A percentile compares a stretch with the other conserved stretches of the same genome.
Evolutionary conservation across 2,329 filamentous ascomycete species (phyloP).

Genomic region (Ilyonectria sp.): DNA sequence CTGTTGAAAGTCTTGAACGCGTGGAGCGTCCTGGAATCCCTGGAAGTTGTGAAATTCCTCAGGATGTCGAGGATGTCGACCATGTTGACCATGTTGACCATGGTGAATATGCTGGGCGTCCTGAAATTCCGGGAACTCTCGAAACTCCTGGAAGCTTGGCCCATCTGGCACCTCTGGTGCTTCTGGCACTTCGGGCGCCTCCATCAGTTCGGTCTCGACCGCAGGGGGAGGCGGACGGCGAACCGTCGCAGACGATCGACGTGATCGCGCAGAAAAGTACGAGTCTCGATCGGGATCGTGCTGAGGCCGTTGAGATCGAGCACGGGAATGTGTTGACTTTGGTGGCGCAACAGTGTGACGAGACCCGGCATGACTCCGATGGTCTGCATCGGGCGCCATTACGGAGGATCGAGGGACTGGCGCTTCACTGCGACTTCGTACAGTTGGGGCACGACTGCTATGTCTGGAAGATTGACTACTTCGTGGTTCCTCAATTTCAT

Average conservation of each 20-base stretch:
- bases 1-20: background rate
- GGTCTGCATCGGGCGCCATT: slow-evolving; percentile 59
- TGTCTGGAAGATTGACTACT: slow-evolving; percentile 59
- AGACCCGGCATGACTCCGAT: slow-evolving; percentile 59
- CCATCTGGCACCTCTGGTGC: slow-evolving; percentile 34
- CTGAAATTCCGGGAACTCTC: slow-evolving; percentile 26
- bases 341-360: slow-evolving; percentile 51
- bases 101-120: background rate
- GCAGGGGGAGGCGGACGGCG: slow-evolving; percentile 45
- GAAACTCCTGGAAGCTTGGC: slow-evolving; percentile 24
- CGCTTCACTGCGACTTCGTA: slow-evolving; percentile 60
- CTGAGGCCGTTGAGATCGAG: slow-evolving; percentile 41
- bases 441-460: slow-evolving; percentile 45
- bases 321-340: slow-evolving; percentile 44
- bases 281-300: slow-evolving; percentile 58
- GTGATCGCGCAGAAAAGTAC: slow-evolving; percentile 60
- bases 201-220: slow-evolving; percentile 47
- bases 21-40: background rate
- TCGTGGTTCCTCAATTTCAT: slow-evolving; percentile 54
- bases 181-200: slow-evolving; percentile 38
- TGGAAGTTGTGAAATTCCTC: slow-evolving; percentile 3
- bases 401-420: slow-evolving; percentile 54
- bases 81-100: slow-evolving; percentile 19
- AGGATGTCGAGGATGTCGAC: slow-evolving; percentile 16
- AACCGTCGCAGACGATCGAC: slow-evolving; percentile 43